Evolutionary conservation across 768 basidiomycete species (phyloP), one percentile per base, ranked within the genome.

Genomic region (Leccinum pellstonianum): DNA sequence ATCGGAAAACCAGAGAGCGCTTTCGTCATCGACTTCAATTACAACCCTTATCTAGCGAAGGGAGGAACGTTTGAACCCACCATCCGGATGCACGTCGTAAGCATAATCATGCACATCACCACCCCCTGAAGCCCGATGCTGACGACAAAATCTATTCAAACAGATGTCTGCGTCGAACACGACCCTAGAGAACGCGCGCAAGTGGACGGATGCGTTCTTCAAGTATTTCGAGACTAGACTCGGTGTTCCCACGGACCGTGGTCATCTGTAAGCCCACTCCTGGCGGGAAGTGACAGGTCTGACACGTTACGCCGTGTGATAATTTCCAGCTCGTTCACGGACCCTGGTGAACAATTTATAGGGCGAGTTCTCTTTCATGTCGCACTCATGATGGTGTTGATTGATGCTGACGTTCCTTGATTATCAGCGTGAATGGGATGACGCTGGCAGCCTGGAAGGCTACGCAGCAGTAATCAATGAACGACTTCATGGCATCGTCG

Each of bases 1-100:
- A 73, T 87, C 61, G 67, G 66, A 5, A 87, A 86, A 65, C 82
- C 83, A 0, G 81, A 85, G 65, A 29, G 58, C 7, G 80, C 80
- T 62, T 83, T 88, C 64, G 73, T 77, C 9, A 76, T 82, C 64
- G 78, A 77, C 65, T 79, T 83, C 63, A 76, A 70, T 12, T 76
- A 84, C 72, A 82, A 86, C 65, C 83, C 86, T 55, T 76, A 76
- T 37, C 77, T 88, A 56, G 79, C 84, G 1, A 85, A 85, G 65
- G 73, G 62, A 17, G 86, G 86, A 4, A 80, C 81, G 0, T 79
- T 86, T 55, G 86, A 86, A 12, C 87, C 87, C 17, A 85, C 85
- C 5, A 82, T 87, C 71, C 72, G 78, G 29, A 68, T 89, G 33
- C 35, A 61, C 17, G 47, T 58, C 35, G 54, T 57, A 46, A 27